Conservation (phyloP, 2,329 filamentous ascomycete species). For the Dactylellina sp. region DNA sequence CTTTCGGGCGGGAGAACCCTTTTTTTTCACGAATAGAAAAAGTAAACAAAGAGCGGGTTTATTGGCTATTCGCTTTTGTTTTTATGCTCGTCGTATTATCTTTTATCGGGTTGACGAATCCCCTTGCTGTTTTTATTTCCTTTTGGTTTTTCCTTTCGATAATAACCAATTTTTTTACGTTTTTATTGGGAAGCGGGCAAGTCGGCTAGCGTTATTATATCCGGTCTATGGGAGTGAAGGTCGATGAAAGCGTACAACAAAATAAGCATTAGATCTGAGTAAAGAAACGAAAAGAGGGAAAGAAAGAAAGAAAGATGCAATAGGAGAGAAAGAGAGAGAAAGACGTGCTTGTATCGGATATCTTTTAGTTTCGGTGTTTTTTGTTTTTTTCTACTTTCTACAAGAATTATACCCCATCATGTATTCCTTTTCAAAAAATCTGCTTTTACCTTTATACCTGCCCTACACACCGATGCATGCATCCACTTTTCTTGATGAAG, state of each 20-base stretch:
- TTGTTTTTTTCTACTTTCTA: conserved; percentile 4
- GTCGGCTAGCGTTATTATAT: not conserved
- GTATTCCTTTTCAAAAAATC: conserved; percentile 34
- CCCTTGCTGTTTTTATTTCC: not conserved
- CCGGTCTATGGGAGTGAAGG: not conserved
- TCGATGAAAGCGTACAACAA: not conserved
- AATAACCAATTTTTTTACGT: not conserved
- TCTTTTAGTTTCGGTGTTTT: not conserved
- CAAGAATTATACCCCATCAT: conserved; percentile 40
- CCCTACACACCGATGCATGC: no score
- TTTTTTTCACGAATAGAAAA: conserved; percentile 39
- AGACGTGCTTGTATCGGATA: not conserved
- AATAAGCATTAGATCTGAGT: not conserved
- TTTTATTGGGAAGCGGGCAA: not conserved
- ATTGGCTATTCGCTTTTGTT: conserved; percentile 1
- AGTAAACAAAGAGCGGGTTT: conserved; percentile 33
- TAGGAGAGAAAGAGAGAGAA: not conserved
- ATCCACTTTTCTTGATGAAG: no score
- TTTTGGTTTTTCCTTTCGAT: conserved; percentile 11
- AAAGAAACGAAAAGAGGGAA: not conserved
- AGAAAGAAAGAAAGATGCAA: not conserved
- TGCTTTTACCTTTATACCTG: no score
- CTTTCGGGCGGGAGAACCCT: conserved; percentile 12
- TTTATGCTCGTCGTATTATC: no score
- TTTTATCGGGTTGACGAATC: conserved; percentile 13